Evolutionary conservation across 2,329 filamentous ascomycete species (phyloP), one percentile per base, ranked within the genome.

Genomic region (Blastomyces parvus): DNA sequence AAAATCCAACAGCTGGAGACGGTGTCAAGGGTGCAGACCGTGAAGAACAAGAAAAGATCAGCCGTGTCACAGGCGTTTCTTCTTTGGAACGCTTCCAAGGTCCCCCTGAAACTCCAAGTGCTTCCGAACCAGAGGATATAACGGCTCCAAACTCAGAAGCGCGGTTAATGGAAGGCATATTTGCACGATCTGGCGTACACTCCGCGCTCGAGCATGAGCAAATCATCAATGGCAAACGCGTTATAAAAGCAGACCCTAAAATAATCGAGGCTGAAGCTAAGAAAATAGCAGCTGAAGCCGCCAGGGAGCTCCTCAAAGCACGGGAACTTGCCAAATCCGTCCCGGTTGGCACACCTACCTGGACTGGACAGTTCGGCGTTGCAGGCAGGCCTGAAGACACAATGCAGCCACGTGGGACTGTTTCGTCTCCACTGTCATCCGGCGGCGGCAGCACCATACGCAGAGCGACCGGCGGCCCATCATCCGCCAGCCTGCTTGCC

Each of bases 161-260:
- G 62, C 88, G 90, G 55, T 85, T 97, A 67, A 88, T 97, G 79
- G 87, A 92, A 66, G 89, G 89, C 60, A 91, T 99, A 62, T 96
- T 97, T 72, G 88, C 91, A 0, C 86, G 87, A 50, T 89, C 90
- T 0, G 89, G 88, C 2, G 89, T 97, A 1, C 91, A 96, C 70
- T 91, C 89, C n/a, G 90, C 92, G 0, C 84, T 97, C 55, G 90
- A 97, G 70, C 94, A 99, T 72, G 94, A 97, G 68, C 85, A 91
- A 61, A 96, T 97, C 70, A 84, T 97, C 69, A 89, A 88, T 68
- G 88, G 88, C 48, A 88, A 86, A 68, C 84, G 85, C 60, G 86
- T 86, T 62, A 79, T 90, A 22, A 83, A 86, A 66, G 89, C 91
- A 0, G 90, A 96, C 70, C 86, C 86, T 4, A 84, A 84, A 30